phyloP scores from a whole-genome alignment of 2,329 filamentous ascomycete genomes.

The Monosporascus sp. region DNA sequence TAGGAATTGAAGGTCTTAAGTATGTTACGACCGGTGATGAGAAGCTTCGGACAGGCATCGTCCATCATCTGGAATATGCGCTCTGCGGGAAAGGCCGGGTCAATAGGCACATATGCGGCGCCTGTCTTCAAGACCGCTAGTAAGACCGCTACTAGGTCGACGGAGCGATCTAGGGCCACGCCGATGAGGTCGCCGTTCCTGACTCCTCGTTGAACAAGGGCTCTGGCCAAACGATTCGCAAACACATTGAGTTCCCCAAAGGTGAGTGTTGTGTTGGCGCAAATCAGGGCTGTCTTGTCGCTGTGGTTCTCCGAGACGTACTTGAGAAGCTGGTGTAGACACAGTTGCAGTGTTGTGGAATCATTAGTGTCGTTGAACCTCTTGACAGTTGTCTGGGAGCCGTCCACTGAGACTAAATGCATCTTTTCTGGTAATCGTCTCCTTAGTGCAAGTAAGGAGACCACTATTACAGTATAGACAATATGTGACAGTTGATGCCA shows the following conservation, averaged over 20 bases:
- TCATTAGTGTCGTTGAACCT: conserved; percentile 9
- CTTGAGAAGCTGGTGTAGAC: conserved; percentile 15
- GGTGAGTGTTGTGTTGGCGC: conserved; percentile 9
- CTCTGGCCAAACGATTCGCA: conserved; percentile 16
- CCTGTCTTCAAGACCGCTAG: conserved; percentile 24
- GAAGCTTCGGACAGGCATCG: conserved; percentile 19
- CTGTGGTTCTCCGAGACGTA: conserved; percentile 4
- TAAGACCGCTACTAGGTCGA: conserved; percentile 18
- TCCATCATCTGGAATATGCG: conserved; percentile 23
- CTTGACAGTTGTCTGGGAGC: no score
- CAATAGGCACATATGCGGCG: conserved; percentile 27
- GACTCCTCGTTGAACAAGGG: conserved; percentile 12
- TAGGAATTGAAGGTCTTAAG: conserved; percentile 7
- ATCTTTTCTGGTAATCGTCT: no score
- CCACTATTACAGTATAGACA: no score
- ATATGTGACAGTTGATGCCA: no score
- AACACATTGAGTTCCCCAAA: conserved; percentile 16
- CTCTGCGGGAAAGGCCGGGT: conserved; percentile 21
- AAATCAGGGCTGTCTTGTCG: conserved; percentile 16
- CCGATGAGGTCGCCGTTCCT: conserved; percentile 20
- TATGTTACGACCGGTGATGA: conserved; percentile 9
- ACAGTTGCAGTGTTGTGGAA: conserved; percentile 1
- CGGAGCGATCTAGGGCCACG: conserved; percentile 20
- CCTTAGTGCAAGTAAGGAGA: no score
- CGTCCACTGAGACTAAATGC: no score